Percentiles rank a stretch among this genome's conserved stretches.
These are phyloP conservation scores for Fusarium penzigii DNA, from an alignment of 2,329 filamentous ascomycete species.

Conservation along the genomic window DNA sequence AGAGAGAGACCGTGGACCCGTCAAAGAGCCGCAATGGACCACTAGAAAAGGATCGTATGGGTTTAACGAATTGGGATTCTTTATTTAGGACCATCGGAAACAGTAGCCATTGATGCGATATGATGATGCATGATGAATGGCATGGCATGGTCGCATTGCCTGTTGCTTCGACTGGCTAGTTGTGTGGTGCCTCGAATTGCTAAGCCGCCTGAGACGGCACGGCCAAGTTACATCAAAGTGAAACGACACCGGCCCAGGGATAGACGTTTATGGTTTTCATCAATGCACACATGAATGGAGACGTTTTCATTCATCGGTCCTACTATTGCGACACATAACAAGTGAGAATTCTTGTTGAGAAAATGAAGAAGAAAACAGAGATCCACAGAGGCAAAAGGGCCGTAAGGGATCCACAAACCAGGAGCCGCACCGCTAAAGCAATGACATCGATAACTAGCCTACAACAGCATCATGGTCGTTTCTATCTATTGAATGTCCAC, in stretches of 20 bases:
- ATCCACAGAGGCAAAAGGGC: neutral
- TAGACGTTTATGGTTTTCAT: neutral
- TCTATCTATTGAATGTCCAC: too few relatives aligned
- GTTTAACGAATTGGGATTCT: neutral
- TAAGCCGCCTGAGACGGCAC: neutral
- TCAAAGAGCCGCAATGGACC: slow-evolving; percentile 11
- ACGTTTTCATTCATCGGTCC: neutral
- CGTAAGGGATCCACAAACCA: neutral
- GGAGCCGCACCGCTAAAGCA: neutral
- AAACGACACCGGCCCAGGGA: neutral
- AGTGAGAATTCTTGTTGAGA: neutral
- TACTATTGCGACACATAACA: neutral
- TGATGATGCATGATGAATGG: slow-evolving; percentile 13
- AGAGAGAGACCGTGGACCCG: slow-evolving; percentile 26
- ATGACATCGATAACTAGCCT: neutral
- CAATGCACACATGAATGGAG: neutral
- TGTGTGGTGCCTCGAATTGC: neutral
- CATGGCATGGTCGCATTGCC: neutral
- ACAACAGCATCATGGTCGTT: too few relatives aligned
- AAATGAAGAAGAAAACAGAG: neutral
- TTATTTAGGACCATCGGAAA: slow-evolving; percentile 25
- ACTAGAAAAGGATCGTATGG: slow-evolving; percentile 8
- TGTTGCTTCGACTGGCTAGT: neutral
- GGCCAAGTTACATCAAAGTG: neutral
- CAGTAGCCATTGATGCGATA: slow-evolving; percentile 15